Evolutionary conservation across 495 filamentous ascomycete genomes (phyloP).

Genomic region (Aspergillus hancockii): DNA sequence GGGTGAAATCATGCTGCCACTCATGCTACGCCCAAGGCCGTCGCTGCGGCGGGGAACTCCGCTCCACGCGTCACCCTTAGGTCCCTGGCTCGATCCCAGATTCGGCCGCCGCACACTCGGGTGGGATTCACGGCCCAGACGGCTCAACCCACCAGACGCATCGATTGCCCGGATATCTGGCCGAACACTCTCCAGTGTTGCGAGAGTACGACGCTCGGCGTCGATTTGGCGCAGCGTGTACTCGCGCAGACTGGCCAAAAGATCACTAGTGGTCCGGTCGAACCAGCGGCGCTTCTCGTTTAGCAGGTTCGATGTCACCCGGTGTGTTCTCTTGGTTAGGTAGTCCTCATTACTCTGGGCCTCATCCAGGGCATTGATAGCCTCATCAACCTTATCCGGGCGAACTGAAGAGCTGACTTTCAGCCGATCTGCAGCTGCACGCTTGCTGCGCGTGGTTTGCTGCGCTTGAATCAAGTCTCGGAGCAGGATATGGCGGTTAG

Average conservation of each 20-base stretch:
- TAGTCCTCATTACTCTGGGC: constrained; percentile 76
- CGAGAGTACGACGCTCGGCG: constrained; percentile 86
- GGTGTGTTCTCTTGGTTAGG: constrained; percentile 76
- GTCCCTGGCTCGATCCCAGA: constrained; percentile 83
- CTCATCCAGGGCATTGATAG: constrained; percentile 83
- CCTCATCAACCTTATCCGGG: constrained; percentile 94
- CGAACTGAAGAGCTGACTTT: constrained; percentile 81
- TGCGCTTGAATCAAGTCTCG: constrained; percentile 90
- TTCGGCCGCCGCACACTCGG: constrained; percentile 74
- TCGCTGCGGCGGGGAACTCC: constrained; percentile 83
- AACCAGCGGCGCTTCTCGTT: constrained; percentile 92
- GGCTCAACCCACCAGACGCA: constrained; percentile 79
- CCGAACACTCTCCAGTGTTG: constrained; percentile 86
- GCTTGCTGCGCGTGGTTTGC: constrained; percentile 73
- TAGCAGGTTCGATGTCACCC: constrained; percentile 86
- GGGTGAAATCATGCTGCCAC: constrained; percentile 60
- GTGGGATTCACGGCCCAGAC: constrained; percentile 85
- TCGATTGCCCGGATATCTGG: constrained; percentile 94
- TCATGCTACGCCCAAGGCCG: constrained; percentile 73
- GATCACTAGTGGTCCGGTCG: constrained; percentile 76
- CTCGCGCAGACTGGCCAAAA: constrained; percentile 79
- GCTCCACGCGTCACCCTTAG: constrained; percentile 96
- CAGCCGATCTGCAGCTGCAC: constrained; percentile 82
- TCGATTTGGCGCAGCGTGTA: constrained; percentile 95
- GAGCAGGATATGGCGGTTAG: constrained; percentile 97